Conservation (phyloP, 108 stramenopile species). For the Fistulifera pelliculosa region DNA sequence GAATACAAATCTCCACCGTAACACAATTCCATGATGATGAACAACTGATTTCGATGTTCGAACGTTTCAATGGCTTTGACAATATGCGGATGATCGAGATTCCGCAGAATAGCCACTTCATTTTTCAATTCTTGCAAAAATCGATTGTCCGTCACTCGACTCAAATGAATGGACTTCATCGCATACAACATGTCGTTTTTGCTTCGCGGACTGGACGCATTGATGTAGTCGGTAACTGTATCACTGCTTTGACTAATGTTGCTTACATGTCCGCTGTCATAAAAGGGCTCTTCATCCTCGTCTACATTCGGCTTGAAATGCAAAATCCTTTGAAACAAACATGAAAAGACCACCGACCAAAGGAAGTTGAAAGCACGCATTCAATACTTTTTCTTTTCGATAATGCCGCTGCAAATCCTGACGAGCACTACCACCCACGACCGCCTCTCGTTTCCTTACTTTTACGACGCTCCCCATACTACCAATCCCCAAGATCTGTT, state of each 20-base stretch:
- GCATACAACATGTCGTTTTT: constrained; percentile 25
- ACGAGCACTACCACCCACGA: constrained; percentile 35
- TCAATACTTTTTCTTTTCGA: constrained; percentile 15
- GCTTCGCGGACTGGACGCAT: constrained; percentile 15
- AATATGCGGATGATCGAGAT: constrained; percentile 88
- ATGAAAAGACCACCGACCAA: constrained; percentile 18
- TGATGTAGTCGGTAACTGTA: constrained; percentile 1
- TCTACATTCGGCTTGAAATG: neutral
- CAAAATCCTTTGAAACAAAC: constrained; percentile 14
- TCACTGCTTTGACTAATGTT: neutral
- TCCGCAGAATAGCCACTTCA: constrained; percentile 73
- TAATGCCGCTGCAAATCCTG: constrained; percentile 11
- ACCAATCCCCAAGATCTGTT: constrained; percentile 29
- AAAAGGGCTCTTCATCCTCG: neutral
- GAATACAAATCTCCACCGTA: constrained; percentile 82
- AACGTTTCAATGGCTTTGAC: constrained; percentile 74
- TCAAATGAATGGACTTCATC: constrained; percentile 58
- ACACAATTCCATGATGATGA: constrained; percentile 47
- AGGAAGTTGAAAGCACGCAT: constrained; percentile 17
- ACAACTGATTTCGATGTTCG: constrained; percentile 33
- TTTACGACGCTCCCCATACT: constrained; percentile 41
- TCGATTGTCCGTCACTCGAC: constrained; percentile 24
- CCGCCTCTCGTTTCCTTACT: constrained; percentile 23
- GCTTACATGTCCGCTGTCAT: neutral
- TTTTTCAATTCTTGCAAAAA: constrained; percentile 51